Evolutionary conservation across 1,284 basidiomycete genomes (phyloP), one percentile per base, ranked within the genome.

Genomic region (Cutaneotrichosporon arboriforme): DNA sequence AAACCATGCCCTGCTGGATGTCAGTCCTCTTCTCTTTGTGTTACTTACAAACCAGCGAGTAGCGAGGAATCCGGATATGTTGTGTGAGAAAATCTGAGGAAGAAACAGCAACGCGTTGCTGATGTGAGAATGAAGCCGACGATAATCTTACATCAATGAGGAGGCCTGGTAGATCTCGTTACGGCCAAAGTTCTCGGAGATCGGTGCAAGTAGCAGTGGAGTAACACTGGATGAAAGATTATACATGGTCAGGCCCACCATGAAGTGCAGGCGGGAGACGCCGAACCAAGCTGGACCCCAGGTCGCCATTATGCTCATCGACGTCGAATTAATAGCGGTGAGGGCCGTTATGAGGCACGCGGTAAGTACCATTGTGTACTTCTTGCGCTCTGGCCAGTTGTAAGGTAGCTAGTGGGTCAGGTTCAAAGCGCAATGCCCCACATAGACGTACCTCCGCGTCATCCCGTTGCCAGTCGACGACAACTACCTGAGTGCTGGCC

Each of bases 101-200:
- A 76, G 46, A 59, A 70, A 76, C 3, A 75, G 58, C 7, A 75
- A n/a, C 3, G 61, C 56, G 45, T 21, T 41, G 14, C 44, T 52
- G 21, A 14, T 15, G 36, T 38, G 8, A 31, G 26, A 31, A 33
- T 31, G 1, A 9, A 10, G 4, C 2, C 4, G 3, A 2, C 10
- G n/a, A 4, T 12, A 4, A 4, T 4, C 68, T 44, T n/a, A 70
- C 68, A 69, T 41, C 12, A 69, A 38, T 1, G 63, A 62, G 0
- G 68, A 65, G 18, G 68, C 55, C 45, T 72, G 70, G 49, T 68
- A 70, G 18, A 72, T 67, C 39, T 56, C 34, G 47, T 69, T 72
- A 14, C 70, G 50, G 2, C 70, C 70, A 34, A 65, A 54, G 63
- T 65, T 61, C 50, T 74, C 72, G 38, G 66, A 69, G 9, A 70